Conservation (phyloP, 176 grass and related monocot species). For the Melocanna baccifera region DNA sequence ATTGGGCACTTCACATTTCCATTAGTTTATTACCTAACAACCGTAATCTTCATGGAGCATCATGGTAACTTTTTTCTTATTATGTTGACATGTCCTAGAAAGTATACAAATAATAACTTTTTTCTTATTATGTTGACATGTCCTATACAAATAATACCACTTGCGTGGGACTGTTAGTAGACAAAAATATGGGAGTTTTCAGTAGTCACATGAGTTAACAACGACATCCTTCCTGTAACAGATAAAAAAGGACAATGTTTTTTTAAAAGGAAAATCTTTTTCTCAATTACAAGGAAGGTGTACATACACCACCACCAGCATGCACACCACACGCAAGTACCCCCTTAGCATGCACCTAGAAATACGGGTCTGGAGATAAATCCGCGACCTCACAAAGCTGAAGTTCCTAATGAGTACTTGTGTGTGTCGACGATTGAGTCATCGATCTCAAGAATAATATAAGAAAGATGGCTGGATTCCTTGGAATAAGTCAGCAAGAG, state of each 20-base stretch:
- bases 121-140: not conserved
- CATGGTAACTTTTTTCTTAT: not conserved
- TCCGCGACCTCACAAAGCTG: no score
- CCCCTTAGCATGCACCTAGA: no score
- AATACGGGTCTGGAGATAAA: no score
- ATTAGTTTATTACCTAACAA: slow-evolving; percentile 21
- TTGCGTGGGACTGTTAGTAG: slow-evolving; percentile 4
- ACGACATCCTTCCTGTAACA: slow-evolving; percentile 15
- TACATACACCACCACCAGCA: no score
- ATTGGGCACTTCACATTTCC: slow-evolving; percentile 7
- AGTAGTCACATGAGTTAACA: slow-evolving; percentile 15
- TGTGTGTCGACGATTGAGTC: no score
- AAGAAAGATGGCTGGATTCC: no score
- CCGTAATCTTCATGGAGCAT: not conserved
- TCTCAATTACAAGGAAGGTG: no score
- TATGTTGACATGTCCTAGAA: not conserved
- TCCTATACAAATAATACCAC: not conserved
- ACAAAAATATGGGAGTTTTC: not conserved
- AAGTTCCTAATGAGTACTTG: no score
- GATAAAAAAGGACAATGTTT: not conserved
- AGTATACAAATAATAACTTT: not conserved
- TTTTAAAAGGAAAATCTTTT: not conserved
- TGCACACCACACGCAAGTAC: no score
- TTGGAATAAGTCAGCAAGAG: no score
- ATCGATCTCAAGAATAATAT: no score